A percentile compares a stretch with the other conserved stretches of the same genome.
phyloP scores from a whole-genome alignment of 2,329 filamentous ascomycete species.

The Curvularia hawaiiensis region DNA sequence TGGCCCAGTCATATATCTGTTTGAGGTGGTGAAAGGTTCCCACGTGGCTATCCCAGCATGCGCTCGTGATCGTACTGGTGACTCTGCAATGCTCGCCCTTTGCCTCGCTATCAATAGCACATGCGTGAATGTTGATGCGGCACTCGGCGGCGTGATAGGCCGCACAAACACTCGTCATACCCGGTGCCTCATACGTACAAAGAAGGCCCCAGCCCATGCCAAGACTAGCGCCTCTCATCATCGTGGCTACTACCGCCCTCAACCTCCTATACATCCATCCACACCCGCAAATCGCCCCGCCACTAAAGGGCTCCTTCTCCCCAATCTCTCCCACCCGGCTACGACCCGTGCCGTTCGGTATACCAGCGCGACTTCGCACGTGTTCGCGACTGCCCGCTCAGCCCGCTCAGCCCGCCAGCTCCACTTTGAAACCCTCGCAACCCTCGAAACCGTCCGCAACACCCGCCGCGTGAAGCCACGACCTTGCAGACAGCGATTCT shows the following conservation, averaged over 20 bases:
- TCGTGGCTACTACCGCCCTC: constrained; percentile 18
- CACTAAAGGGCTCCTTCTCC: constrained; percentile 34
- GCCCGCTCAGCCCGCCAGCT: constrained; percentile 21
- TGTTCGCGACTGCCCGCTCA: constrained; percentile 22
- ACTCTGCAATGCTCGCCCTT: background rate
- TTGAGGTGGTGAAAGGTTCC: background rate
- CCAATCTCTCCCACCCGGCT: constrained; percentile 32
- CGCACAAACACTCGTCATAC: background rate
- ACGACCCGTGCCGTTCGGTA: constrained; percentile 31
- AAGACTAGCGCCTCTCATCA: constrained; percentile 28
- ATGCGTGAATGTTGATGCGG: constrained; percentile 6
- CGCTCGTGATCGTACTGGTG: constrained; percentile 1
- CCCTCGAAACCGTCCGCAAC: constrained; percentile 40
- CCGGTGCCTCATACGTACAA: constrained; percentile 11
- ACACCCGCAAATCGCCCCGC: constrained; percentile 37
- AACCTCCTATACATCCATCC: constrained; percentile 35
- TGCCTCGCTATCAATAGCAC: background rate
- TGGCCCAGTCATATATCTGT: background rate
- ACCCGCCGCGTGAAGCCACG: constrained; percentile 40
- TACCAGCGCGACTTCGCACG: constrained; percentile 30
- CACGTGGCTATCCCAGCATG: constrained; percentile 10
- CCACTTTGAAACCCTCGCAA: constrained; percentile 29
- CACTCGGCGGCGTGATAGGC: constrained; percentile 9
- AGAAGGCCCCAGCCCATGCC: constrained; percentile 21
- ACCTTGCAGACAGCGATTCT: constrained; percentile 44